These are phyloP conservation scores for Avena sativa DNA, from an alignment of 176 grass and related monocot species.

Conservation along the genomic window DNA sequence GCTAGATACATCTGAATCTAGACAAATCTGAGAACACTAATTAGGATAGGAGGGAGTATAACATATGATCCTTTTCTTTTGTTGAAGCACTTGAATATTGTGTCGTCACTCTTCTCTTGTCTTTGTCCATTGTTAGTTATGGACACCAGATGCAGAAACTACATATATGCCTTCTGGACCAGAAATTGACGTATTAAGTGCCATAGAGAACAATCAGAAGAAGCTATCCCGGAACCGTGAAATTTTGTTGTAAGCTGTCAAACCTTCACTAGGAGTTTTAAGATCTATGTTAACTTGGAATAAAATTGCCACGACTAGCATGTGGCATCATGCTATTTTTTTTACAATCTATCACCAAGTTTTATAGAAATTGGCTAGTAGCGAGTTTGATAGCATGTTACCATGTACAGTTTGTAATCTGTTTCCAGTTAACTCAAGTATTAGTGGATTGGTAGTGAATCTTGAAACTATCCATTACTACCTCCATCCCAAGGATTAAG, in stretches of 20 bases:
- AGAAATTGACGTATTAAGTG: slow-evolving; percentile 75
- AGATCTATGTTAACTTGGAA: slow-evolving; percentile 4
- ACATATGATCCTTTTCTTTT: slow-evolving; percentile 22
- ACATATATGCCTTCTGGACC: slow-evolving; percentile 73
- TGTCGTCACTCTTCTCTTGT: not conserved
- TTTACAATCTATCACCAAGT: not conserved
- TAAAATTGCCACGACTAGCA: slow-evolving; percentile 2
- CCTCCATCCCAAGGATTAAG: too few relatives aligned
- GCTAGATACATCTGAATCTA: too few relatives aligned
- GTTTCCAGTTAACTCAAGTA: not conserved
- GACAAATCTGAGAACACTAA: too few relatives aligned
- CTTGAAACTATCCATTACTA: not conserved
- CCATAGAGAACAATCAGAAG: slow-evolving; percentile 86
- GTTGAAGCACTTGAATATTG: slow-evolving; percentile 18
- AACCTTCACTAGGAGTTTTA: not conserved
- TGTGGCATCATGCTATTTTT: not conserved
- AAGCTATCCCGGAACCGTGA: slow-evolving; percentile 76
- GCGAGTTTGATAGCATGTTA: slow-evolving; percentile 16
- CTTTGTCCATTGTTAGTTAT: slow-evolving; percentile 62
- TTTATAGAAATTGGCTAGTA: slow-evolving; percentile 21
- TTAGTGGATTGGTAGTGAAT: not conserved
- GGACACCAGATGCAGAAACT: slow-evolving; percentile 79
- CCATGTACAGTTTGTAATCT: slow-evolving; percentile 3
- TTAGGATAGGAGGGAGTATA: too few relatives aligned
- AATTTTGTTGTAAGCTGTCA: slow-evolving; percentile 68